Conservation (phyloP, 148 eudicot genomes). For the Salicornia ramosissima region DNA sequence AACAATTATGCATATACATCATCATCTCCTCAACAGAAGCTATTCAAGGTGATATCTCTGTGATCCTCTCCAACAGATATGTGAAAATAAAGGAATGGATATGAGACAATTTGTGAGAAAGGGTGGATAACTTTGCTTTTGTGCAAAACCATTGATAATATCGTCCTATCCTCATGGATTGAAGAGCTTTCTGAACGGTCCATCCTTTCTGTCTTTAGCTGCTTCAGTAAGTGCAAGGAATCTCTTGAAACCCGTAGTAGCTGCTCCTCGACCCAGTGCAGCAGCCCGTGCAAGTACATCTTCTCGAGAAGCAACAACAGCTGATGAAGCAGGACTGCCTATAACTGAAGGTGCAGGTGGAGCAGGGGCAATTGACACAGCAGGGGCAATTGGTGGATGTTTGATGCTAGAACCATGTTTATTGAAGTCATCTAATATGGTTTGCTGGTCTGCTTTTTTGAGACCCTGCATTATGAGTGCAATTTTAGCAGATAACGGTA, state of each 20-base stretch:
- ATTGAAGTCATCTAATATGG: slow-evolving; percentile 83
- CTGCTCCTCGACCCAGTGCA: slow-evolving; percentile 93
- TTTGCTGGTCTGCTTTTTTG: slow-evolving; percentile 84
- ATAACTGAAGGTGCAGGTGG: slow-evolving; percentile 33
- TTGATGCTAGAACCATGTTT: slow-evolving; percentile 71
- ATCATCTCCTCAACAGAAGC: neutral
- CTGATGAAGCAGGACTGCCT: slow-evolving; percentile 31
- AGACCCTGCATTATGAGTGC: slow-evolving; percentile 55
- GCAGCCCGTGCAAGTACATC: slow-evolving; percentile 94
- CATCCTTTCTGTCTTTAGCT: slow-evolving; percentile 88
- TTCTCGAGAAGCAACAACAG: slow-evolving; percentile 61
- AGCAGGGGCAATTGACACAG: slow-evolving; percentile 27
- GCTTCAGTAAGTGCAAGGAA: slow-evolving; percentile 95
- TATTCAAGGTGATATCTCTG: neutral
- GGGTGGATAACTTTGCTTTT: neutral
- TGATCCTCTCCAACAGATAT: neutral
- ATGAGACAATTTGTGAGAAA: neutral
- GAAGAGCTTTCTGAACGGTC: slow-evolving; percentile 86
- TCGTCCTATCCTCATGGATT: slow-evolving; percentile 47
- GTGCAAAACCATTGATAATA: neutral
- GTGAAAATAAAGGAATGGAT: neutral
- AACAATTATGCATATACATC: neutral
- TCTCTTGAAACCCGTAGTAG: slow-evolving; percentile 85
- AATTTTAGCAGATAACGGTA: neutral
- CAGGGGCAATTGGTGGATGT: slow-evolving; percentile 44